Evolutionary conservation across 2,329 filamentous ascomycete species (phyloP).

Genomic region (Cordyceps tenuipes): DNA sequence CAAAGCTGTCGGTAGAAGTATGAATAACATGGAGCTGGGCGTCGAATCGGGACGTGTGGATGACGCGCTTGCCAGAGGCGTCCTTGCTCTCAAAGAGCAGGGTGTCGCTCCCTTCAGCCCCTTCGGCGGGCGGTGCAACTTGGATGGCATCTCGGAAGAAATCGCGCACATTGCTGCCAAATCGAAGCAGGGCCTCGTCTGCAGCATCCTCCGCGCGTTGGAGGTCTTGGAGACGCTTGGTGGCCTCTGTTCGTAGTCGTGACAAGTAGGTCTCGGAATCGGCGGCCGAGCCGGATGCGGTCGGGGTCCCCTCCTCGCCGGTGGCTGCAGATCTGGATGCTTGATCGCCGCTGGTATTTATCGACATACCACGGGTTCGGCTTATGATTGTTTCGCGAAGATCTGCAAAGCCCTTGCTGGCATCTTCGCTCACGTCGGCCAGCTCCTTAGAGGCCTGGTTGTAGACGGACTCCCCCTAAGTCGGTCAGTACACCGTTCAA

Average conservation of each 20-base stretch:
- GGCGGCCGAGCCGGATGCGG: conserved; percentile 38
- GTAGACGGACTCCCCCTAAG: conserved; percentile 69
- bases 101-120: conserved; percentile 44
- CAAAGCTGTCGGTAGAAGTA: conserved; percentile 72
- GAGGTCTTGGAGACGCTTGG: conserved; percentile 78
- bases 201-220: conserved; percentile 91
- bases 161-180: conserved; percentile 80
- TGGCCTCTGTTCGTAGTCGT: conserved; percentile 66
- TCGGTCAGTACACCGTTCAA: not conserved
- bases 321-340: conserved; percentile 16
- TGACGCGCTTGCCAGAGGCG: conserved; percentile 79
- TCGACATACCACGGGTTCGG: conserved; percentile 65
- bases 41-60: conserved; percentile 89
- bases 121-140: conserved; percentile 64
- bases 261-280: conserved; percentile 61
- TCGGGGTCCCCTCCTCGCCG: conserved; percentile 33
- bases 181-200: conserved; percentile 87
- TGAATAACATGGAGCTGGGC: conserved; percentile 95
- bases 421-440: conserved; percentile 68
- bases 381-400: conserved; percentile 59
- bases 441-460: conserved; percentile 83
- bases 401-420: conserved; percentile 68
- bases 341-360: conserved; percentile 37
- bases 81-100: conserved; percentile 94
- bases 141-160: conserved; percentile 87